Percentiles rank a stretch among this genome's conserved stretches.
These are phyloP conservation scores for Amanita rimosa DNA, from an alignment of 768 basidiomycete species.

Conservation along the genomic window DNA sequence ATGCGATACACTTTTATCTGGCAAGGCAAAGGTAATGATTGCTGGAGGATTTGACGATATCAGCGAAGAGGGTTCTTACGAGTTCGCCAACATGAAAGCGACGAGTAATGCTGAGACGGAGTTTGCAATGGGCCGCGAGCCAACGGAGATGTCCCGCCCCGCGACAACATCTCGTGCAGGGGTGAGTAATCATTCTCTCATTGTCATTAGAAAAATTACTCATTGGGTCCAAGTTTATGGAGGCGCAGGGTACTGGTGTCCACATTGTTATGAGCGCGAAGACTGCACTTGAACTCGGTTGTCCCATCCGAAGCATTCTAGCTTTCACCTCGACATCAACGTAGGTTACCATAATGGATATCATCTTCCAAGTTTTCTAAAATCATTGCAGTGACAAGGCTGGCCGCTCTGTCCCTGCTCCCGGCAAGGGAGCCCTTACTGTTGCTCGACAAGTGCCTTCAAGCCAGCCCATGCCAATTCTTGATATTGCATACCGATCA, in stretches of 20 bases:
- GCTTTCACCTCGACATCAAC: slow-evolving; percentile 95
- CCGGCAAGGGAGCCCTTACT: slow-evolving; percentile 85
- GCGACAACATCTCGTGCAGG: slow-evolving; percentile 94
- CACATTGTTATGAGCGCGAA: slow-evolving; percentile 96
- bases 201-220: slow-evolving; percentile 7
- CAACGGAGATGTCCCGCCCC: slow-evolving; percentile 97
- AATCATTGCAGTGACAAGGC: slow-evolving; percentile 75
- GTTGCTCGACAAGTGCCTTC: slow-evolving; percentile 80
- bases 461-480: slow-evolving; percentile 67
- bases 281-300: slow-evolving; percentile 90
- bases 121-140: slow-evolving; percentile 98
- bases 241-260: slow-evolving; percentile 88
- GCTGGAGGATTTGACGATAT: slow-evolving; percentile 98
- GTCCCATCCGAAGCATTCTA: slow-evolving; percentile 86
- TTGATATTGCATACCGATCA: slow-evolving; percentile 80
- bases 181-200: slow-evolving; percentile 30
- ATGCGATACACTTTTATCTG: slow-evolving; percentile 86
- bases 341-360: slow-evolving; percentile 32
- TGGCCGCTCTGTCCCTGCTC: slow-evolving; percentile 94
- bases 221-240: slow-evolving; percentile 64
- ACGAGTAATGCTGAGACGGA: slow-evolving; percentile 96
- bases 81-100: slow-evolving; percentile 99
- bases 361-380: neutral
- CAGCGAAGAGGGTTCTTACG: slow-evolving; percentile 95
- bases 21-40: slow-evolving; percentile 99